phyloP scores from a whole-genome alignment of 805 yeast genomes.

The Ogataea zsoltii region DNA sequence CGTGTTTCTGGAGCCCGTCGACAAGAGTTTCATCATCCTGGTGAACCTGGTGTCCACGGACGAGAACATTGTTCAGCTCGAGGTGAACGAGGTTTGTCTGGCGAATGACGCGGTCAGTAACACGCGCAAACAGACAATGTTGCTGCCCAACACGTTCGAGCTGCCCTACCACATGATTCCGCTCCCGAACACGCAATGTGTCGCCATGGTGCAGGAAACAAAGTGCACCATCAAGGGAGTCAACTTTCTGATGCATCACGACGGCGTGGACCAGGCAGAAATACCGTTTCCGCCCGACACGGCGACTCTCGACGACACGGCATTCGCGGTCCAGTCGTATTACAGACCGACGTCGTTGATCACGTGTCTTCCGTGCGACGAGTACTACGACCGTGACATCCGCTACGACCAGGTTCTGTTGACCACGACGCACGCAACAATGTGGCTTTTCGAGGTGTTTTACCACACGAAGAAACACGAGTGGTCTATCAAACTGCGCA shows the following conservation, averaged over 20 bases:
- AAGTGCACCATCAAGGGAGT: slow-evolving; percentile 26
- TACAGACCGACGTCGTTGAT: slow-evolving; percentile 27
- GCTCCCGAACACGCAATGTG: slow-evolving; percentile 23
- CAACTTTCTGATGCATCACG: slow-evolving; percentile 28
- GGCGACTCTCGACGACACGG: neutral
- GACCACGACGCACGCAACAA: slow-evolving; percentile 20
- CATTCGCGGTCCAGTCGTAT: slow-evolving; percentile 21
- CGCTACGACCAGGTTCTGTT: slow-evolving; percentile 32
- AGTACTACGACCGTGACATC: slow-evolving; percentile 17
- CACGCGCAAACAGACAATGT: slow-evolving; percentile 21
- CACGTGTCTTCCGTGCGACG: slow-evolving; percentile 17
- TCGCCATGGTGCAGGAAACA: slow-evolving; percentile 29
- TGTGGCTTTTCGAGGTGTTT: slow-evolving; percentile 31
- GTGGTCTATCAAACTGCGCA: slow-evolving; percentile 19
- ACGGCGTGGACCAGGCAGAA: slow-evolving; percentile 27
- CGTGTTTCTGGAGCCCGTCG: slow-evolving; percentile 26
- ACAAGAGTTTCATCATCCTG: slow-evolving; percentile 23
- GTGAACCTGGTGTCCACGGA: slow-evolving; percentile 25
- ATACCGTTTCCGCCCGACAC: slow-evolving; percentile 12
- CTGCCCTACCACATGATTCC: slow-evolving; percentile 32
- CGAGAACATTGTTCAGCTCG: slow-evolving; percentile 24
- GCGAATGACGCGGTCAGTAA: slow-evolving; percentile 13
- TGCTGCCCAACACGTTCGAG: slow-evolving; percentile 29
- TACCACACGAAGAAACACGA: slow-evolving; percentile 17
- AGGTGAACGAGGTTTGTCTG: slow-evolving; percentile 26